Percentiles rank a stretch among this genome's conserved stretches.
These are phyloP conservation scores for Austroboletus niveus DNA, from an alignment of 1,284 basidiomycete species.

Conservation along the genomic window DNA sequence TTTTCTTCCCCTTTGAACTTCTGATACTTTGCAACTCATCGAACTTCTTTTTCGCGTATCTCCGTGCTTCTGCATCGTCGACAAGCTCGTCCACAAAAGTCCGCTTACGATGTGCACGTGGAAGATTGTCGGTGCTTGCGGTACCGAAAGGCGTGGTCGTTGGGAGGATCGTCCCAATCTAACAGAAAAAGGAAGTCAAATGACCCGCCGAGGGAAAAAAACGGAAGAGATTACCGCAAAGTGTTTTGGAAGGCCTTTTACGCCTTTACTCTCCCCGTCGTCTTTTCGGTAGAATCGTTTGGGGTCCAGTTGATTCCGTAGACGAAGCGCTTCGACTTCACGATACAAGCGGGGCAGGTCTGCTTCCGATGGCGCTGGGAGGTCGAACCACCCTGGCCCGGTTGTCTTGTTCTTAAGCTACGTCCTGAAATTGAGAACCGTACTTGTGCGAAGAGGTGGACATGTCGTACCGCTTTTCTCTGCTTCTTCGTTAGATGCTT, in stretches of 20 bases:
- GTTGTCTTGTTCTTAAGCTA: constrained; percentile 75
- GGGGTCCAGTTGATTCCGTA: constrained; percentile 92
- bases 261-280: constrained; percentile 79
- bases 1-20: constrained; percentile 73
- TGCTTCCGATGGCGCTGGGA: constrained; percentile 81
- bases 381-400: constrained; percentile 87
- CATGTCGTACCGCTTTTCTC: constrained; percentile 55
- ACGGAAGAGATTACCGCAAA: constrained; percentile 67
- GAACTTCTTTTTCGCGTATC: constrained; percentile 95
- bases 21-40: constrained; percentile 75
- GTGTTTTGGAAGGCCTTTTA: constrained; percentile 83
- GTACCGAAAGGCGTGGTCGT: constrained; percentile 75
- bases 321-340: constrained; percentile 89
- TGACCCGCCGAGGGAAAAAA: neutral
- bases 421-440: neutral
- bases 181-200: constrained; percentile 10
- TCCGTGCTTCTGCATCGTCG: constrained; percentile 80
- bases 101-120: constrained; percentile 66
- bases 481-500: constrained; percentile 66
- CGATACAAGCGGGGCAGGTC: constrained; percentile 83
- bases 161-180: constrained; percentile 89
- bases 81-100: constrained; percentile 89
- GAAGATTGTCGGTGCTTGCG: constrained; percentile 68
- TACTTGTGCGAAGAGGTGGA: neutral
- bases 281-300: constrained; percentile 93